Evolutionary conservation across 2,329 filamentous ascomycete species (phyloP).

Genomic region (Didymella segeticola): DNA sequence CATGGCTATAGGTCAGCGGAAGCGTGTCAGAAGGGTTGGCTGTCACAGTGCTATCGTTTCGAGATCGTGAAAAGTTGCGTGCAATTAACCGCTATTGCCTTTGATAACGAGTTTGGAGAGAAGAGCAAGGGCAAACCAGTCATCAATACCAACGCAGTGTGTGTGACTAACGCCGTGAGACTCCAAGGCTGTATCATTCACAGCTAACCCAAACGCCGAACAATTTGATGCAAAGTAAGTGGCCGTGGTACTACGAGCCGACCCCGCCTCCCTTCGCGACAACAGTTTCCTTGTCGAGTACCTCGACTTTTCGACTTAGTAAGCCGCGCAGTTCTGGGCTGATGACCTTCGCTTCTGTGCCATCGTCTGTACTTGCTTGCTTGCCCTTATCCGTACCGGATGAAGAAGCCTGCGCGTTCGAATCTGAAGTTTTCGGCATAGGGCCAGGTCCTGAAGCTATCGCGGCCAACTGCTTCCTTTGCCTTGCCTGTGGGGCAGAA

Average conservation of each 20-base stretch:
- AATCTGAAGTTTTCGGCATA: slow-evolving; percentile 23
- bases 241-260: slow-evolving; percentile 1
- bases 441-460: slow-evolving; percentile 42
- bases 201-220: slow-evolving; percentile 6
- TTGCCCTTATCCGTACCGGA: slow-evolving; percentile 44
- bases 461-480: slow-evolving; percentile 53
- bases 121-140: background rate
- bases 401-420: slow-evolving; percentile 30
- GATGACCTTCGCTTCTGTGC: slow-evolving; percentile 61
- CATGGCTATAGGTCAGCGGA: background rate
- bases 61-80: background rate
- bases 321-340: slow-evolving; percentile 68
- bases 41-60: background rate
- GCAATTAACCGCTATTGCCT: background rate
- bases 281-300: slow-evolving; percentile 54
- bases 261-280: slow-evolving; percentile 23
- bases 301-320: slow-evolving; percentile 66
- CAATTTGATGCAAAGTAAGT: slow-evolving; percentile 11
- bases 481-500: slow-evolving; percentile 55
- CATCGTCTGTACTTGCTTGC: slow-evolving; percentile 37
- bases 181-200: slow-evolving; percentile 1
- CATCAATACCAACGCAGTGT: background rate
- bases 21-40: background rate
- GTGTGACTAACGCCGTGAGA: slow-evolving; percentile 2
- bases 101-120: background rate